These are phyloP conservation scores for Rhododendron ovatum DNA, from an alignment of 148 eudicot species.

Conservation along the genomic window DNA sequence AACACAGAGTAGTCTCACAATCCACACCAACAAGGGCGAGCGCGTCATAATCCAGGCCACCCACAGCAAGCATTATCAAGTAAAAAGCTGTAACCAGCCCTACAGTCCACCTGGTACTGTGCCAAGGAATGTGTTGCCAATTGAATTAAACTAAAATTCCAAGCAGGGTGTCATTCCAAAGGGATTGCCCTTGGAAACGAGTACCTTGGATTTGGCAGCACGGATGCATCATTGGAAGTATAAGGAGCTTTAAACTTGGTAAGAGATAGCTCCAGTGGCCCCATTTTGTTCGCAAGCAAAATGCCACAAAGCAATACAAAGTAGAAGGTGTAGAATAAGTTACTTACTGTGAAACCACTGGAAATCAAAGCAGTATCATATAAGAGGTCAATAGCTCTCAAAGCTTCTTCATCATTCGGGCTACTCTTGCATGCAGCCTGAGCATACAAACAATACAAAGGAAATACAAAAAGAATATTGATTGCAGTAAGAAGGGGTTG, in stretches of 20 bases:
- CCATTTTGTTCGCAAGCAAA: neutral
- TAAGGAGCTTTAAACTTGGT: neutral
- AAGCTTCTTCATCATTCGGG: constrained; percentile 74
- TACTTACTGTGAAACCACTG: constrained; percentile 90
- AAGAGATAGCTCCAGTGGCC: neutral
- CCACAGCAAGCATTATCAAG: neutral
- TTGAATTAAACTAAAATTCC: neutral
- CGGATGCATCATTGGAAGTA: neutral
- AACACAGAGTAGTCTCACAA: neutral
- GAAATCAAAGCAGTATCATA: constrained; percentile 83
- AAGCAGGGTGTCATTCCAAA: neutral
- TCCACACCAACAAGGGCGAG: neutral
- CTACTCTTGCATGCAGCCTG: constrained; percentile 66
- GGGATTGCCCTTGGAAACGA: neutral
- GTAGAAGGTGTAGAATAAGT: neutral
- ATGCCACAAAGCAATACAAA: neutral
- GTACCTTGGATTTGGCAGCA: too few species aligned
- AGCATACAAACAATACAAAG: constrained; percentile 1
- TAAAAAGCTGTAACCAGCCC: neutral
- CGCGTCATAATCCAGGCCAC: neutral
- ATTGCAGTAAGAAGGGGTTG: neutral
- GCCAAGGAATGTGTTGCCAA: neutral
- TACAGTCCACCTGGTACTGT: neutral
- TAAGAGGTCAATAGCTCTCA: constrained; percentile 82
- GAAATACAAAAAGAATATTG: constrained; percentile 7